phyloP scores from a whole-genome alignment of 1,139 yeast species.

The Yamadazyma triangularis region DNA sequence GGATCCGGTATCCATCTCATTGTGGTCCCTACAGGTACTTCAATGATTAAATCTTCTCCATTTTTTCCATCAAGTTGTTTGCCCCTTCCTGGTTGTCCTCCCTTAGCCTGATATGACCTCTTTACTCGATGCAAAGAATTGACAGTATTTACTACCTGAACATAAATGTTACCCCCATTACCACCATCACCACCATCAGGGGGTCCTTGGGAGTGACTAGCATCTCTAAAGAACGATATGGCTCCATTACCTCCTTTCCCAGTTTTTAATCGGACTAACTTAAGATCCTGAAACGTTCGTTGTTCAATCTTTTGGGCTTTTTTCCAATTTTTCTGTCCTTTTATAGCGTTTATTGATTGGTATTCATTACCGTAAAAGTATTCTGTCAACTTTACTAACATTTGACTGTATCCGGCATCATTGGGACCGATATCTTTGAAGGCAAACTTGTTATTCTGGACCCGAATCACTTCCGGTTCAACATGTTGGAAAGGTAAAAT shows the following conservation, averaged over 20 bases:
- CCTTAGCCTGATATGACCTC: conserved; percentile 63
- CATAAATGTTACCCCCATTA: conserved; percentile 79
- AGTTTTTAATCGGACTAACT: conserved; percentile 60
- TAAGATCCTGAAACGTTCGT: conserved; percentile 53
- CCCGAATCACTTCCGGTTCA: conserved; percentile 3
- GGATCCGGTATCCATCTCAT: conserved; percentile 87
- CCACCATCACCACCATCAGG: conserved; percentile 99
- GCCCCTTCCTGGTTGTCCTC: conserved; percentile 69
- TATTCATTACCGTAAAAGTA: conserved; percentile 42
- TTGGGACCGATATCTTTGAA: conserved; percentile 19
- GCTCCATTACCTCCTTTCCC: conserved; percentile 91
- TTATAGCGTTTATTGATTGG: conserved; percentile 38
- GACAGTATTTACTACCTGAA: conserved; percentile 71
- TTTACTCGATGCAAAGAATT: conserved; percentile 68
- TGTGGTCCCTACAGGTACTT: conserved; percentile 89
- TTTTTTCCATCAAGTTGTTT: conserved; percentile 78
- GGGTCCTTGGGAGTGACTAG: conserved; percentile 82
- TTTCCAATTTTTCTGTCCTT: conserved; percentile 18
- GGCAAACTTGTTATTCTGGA: conserved; percentile 8
- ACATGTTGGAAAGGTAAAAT: conserved; percentile 2
- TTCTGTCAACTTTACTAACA: conserved; percentile 28
- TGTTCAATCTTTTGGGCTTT: conserved; percentile 36
- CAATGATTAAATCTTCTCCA: conserved; percentile 74
- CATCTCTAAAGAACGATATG: conserved; percentile 81
- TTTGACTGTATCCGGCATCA: conserved; percentile 16